Base-by-base conservation (phyloP, 208 protist genomes). In the Crithidia bombi region DNA sequence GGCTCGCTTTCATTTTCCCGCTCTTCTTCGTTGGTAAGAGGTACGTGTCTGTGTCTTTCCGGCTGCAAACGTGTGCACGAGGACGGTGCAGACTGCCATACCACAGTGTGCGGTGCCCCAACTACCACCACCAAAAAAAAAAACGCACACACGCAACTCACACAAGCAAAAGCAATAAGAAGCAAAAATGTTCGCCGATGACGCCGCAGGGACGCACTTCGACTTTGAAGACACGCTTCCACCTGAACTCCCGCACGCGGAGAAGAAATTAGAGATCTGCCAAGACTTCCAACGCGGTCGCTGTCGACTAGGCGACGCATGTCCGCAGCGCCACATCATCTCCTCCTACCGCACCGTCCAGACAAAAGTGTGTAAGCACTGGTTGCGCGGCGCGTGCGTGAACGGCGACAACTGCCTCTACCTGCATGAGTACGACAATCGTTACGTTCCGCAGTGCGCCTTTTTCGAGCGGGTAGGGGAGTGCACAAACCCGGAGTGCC, bases 401-500 rank as follows among this genome's bases (percentile, higher is more conserved):
- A 99, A 98, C 67, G 97, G 96, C 7, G 92, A 98, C 36, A 86
- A 97, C 67, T 99, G 98, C 71, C 87, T 98, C 39, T 99, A 96
- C 73, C 73, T 99, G 39, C 98, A 99, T 79, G 93, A 98, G 68
- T 99, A 98, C 73, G 89, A 98, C 57, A 81, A 94, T 49, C 79
- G 86, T 41, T 98, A 96, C 51, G 98, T 99, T 72, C 98, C 98
- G 2, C 81, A 91, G 44, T 99, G 98, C 75, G 94, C 90, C 73
- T 99, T 98, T 83, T 99, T 96, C 72, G 85, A 96, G 57, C 96
- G 95, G 55, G 83, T 92, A 21, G 97, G 96, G 41, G 93, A 99
- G 73, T 99, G 98, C 78, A 93, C 72, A 38, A 99, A 99, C 83
- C 93, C 96, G 14, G 97, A 99, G 73, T 99, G 98, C 74, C 87